Evolutionary conservation across 2,329 filamentous ascomycete species (phyloP), one percentile per base, ranked within the genome.

Genomic region (Arthrobotrys pseudoclavata): DNA sequence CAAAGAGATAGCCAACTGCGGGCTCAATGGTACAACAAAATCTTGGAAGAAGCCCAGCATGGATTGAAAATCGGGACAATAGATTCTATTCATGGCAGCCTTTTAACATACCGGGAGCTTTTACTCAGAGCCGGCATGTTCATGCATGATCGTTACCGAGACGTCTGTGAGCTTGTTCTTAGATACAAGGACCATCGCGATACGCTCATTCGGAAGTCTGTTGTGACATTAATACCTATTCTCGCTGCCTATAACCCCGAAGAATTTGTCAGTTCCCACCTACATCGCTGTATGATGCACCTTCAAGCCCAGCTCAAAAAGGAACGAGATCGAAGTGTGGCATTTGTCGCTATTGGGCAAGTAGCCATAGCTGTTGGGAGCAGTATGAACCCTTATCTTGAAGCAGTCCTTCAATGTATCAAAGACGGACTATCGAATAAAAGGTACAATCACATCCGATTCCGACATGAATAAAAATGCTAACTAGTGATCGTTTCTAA

Each of bases 241-340:
- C 88, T 99, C 24, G 96, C 96, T 47, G 93, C 91, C 81, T 99
- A 99, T 82, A 92, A 94, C 0, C 96, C 96, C 0, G 89, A 91
- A 48, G 94, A 97, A 77, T 99, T 99, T 83, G 92, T 92, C 69
- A 89, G 91, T 79, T 89, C 89, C 31, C 96, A 97, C 84, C 87
- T 99, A 2, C 94, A 97, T 84, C 92, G 94, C 82, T 98, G 97
- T 84, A 99, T 99, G 96, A 89, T 97, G 15, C 97, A 97, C 82
- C 88, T 99, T 4, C 95, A 96, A 76, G 90, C 92, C 34, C 94
- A 98, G 86, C 87, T 99, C 40, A 97, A 97, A 85, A 94, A 95
- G 83, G 93, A 97, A 79, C 71, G 81, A 42, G 94, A 98, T 82
- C 88, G 94, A 24, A 97, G 97, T 82, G 91, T 96, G 80, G 94